These are phyloP conservation scores for Saccharum spontaneum DNA, from an alignment of 176 grass and related monocot genomes.

Conservation along the genomic window DNA sequence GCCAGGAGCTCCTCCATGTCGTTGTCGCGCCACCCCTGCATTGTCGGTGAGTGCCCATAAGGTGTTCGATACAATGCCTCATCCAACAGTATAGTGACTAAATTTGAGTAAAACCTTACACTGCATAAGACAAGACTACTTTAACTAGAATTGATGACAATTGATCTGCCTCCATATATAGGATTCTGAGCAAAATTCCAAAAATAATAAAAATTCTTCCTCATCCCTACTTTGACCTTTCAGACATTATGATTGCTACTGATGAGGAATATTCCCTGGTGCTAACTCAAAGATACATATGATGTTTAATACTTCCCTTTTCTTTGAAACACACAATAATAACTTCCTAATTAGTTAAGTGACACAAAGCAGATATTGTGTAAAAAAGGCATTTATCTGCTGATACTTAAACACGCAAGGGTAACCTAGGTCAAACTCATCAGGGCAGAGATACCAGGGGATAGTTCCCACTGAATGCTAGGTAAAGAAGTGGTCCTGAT, in stretches of 20 bases:
- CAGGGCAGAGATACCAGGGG: background rate
- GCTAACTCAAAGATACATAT: background rate
- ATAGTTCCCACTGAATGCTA: background rate
- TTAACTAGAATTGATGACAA: no score
- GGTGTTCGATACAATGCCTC: no score
- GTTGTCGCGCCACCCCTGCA: no score
- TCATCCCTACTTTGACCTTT: background rate
- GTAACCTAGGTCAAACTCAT: background rate
- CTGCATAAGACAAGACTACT: no score
- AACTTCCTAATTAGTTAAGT: background rate
- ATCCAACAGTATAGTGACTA: no score
- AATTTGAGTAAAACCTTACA: no score
- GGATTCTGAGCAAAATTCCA: background rate
- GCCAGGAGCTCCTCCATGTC: no score
- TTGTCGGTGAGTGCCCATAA: no score
- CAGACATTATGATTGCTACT: background rate
- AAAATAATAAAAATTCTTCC: background rate
- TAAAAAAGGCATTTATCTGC: background rate
- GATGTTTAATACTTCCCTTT: background rate
- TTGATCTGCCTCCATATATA: no score
- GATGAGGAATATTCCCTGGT: background rate
- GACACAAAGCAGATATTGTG: background rate
- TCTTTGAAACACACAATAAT: background rate
- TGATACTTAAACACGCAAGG: background rate
- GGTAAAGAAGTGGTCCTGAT: background rate